Evolutionary conservation across 345 rosid species (phyloP).

Genomic region (Mangifera indica): DNA sequence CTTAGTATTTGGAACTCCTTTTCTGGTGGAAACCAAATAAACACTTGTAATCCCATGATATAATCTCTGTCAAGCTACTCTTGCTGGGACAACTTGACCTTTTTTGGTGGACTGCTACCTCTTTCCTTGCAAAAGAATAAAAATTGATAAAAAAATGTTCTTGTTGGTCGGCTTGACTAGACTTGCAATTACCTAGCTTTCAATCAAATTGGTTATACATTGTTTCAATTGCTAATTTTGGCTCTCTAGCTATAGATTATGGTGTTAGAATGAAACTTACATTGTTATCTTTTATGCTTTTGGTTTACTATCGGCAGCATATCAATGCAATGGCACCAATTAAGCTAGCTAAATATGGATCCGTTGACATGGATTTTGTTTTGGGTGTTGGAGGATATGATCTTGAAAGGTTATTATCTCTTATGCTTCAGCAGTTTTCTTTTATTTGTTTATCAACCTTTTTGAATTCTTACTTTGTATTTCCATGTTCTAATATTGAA

Average conservation of each 20-base stretch:
- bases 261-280: not conserved
- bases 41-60: no score
- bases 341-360: conserved; percentile 54
- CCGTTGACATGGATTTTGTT: conserved; percentile 72
- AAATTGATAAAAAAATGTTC: no score
- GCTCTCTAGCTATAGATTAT: not conserved
- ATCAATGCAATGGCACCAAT: conserved; percentile 68
- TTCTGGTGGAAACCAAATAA: no score
- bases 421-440: not conserved
- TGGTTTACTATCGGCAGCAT: conserved; percentile 36
- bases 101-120: no score
- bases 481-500: not conserved
- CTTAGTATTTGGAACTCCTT: no score
- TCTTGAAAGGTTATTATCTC: conserved; percentile 53
- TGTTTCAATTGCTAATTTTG: not conserved
- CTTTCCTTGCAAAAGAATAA: no score
- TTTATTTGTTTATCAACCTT: not conserved
- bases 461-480: not conserved
- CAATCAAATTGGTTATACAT: not conserved
- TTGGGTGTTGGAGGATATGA: conserved; percentile 80
- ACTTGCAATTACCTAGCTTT: not conserved
- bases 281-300: not conserved
- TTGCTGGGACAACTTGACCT: no score
- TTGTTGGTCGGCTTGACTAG: not conserved
- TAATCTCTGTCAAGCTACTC: no score